Conservation (phyloP, 257 asterid genomes). For the Knoxia roxburghii region DNA sequence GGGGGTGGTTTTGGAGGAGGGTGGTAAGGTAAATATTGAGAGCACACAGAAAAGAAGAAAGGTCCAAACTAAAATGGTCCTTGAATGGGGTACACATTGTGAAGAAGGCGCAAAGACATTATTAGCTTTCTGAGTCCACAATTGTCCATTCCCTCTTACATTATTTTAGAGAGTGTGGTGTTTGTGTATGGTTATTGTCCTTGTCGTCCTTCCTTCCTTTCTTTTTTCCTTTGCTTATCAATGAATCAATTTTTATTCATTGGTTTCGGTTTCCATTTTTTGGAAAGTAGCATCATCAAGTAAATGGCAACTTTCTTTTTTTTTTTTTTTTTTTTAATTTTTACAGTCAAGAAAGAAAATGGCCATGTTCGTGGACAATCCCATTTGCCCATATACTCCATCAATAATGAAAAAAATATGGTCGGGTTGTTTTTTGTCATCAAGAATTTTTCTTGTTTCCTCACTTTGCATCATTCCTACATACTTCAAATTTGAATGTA, state of each 20-base stretch:
- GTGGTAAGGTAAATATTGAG: not conserved
- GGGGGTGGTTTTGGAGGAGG: not conserved
- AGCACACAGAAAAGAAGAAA: slow-evolving; percentile 8
- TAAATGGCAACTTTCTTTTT: slow-evolving; percentile 9
- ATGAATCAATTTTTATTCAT: slow-evolving; percentile 18
- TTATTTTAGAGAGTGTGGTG: not conserved
- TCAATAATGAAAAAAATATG: no score
- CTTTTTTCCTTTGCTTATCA: slow-evolving; percentile 1
- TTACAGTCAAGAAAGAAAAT: slow-evolving; percentile 18
- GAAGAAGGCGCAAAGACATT: slow-evolving; percentile 6
- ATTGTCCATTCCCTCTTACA: slow-evolving; percentile 18
- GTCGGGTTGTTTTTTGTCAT: not conserved
- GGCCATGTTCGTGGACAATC: slow-evolving; percentile 18
- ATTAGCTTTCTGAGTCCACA: slow-evolving; percentile 17
- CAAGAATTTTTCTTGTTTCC: slow-evolving; percentile 10
- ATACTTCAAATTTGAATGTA: slow-evolving; percentile 6
- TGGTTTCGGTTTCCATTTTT: slow-evolving; percentile 15
- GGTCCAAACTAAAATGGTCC: slow-evolving; percentile 17
- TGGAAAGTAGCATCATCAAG: slow-evolving; percentile 22
- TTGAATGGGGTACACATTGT: not conserved
- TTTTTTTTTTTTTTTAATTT: slow-evolving; percentile 5
- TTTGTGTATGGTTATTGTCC: slow-evolving; percentile 9
- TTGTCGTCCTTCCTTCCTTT: no score
- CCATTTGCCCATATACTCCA: slow-evolving; percentile 2
- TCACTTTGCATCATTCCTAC: slow-evolving; percentile 11